A percentile compares a stretch with the other conserved stretches of the same genome.
Conservation (phyloP, 2,329 filamentous ascomycete genomes). For the Beauveria pseudobassiana region DNA sequence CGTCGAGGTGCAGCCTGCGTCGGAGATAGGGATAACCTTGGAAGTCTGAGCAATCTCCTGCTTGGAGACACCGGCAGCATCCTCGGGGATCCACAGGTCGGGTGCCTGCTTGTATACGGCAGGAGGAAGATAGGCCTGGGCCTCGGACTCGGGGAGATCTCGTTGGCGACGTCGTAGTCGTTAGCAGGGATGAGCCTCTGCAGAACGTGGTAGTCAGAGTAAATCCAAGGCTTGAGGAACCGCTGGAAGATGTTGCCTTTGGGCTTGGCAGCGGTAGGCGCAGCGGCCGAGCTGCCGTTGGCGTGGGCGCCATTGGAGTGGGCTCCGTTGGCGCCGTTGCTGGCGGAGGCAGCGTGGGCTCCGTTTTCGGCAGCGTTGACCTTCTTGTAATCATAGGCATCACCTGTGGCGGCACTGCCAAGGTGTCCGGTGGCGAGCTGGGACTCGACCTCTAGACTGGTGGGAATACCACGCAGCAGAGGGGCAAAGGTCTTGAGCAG, state of each 20-base stretch:
- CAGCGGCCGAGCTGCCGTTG: constrained; percentile 22
- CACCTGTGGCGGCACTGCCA: constrained; percentile 17
- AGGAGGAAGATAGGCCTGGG: constrained; percentile 66
- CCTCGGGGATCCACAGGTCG: constrained; percentile 68
- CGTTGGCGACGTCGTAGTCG: constrained; percentile 35
- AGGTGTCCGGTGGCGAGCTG: constrained; percentile 13
- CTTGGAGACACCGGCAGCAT: constrained; percentile 58
- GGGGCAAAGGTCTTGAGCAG: constrained; percentile 63
- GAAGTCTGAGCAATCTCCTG: constrained; percentile 64
- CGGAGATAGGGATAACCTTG: constrained; percentile 61
- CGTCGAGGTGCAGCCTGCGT: constrained; percentile 64
- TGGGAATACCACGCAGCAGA: constrained; percentile 64
- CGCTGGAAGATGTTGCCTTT: constrained; percentile 47
- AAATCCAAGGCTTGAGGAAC: constrained; percentile 70
- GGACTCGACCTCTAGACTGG: constrained; percentile 43
- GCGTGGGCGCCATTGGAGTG: constrained; percentile 20
- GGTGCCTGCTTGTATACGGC: constrained; percentile 54
- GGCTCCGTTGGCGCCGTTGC: constrained; percentile 14
- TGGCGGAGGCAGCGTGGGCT: constrained; percentile 12
- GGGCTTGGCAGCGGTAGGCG: constrained; percentile 24
- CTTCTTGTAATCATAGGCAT: constrained; percentile 16
- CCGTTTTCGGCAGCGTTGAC: constrained; percentile 15
- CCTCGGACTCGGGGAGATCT: constrained; percentile 56
- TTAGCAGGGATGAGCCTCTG: constrained; percentile 61
- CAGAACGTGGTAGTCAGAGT: constrained; percentile 63